Evolutionary conservation across 2,329 filamentous ascomycete species (phyloP), one percentile per base, ranked within the genome.

Genomic region (Colletotrichum sp.): DNA sequence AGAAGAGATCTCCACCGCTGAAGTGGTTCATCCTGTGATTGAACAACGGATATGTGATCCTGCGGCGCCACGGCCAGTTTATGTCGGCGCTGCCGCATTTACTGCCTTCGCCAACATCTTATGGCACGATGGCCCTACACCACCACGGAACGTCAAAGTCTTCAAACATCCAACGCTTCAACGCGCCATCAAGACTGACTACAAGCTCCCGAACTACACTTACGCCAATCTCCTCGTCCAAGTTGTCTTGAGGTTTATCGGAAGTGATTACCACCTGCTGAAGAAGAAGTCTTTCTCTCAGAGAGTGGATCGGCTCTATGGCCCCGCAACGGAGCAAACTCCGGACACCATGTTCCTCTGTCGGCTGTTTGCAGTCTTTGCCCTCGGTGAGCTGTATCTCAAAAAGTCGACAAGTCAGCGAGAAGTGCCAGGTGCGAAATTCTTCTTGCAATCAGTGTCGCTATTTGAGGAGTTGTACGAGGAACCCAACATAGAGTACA

Each of bases 321-420:
- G 85, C 79, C 73, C 84, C 28, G 4, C 28, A 32, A n/a, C 58
- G 78, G 78, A 84, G 6, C 78, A 79, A 10, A 78, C 78, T 55
- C 82, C 55, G 18, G 84, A 66, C 0, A 71, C 73, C 4, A 34
- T 82, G 1, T 86, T 84, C 79, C 78, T 86, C 13, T 87, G 85
- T 79, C 87, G 87, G 58, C 85, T 87, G 56, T 88, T 86, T 58
- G 83, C 84, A 0, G 77, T 88, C 10, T 87, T 88, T 80, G 85
- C 85, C 0, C 81, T 88, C 55, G 86, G 86, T 0, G 85, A 88
- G 66, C 85, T 86, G 4, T 88, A 88, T 32, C 71, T 86, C 86
- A 0, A 84, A 85, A 65, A 79, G 85, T 2, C 82, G 83, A 3
- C 79, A 79, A 0, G 78, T 79, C 0, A 80, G 78, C 73, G 83